These are phyloP conservation scores for Dactylellina haptotyla DNA, from an alignment of 2,329 filamentous ascomycete genomes.

Conservation along the genomic window DNA sequence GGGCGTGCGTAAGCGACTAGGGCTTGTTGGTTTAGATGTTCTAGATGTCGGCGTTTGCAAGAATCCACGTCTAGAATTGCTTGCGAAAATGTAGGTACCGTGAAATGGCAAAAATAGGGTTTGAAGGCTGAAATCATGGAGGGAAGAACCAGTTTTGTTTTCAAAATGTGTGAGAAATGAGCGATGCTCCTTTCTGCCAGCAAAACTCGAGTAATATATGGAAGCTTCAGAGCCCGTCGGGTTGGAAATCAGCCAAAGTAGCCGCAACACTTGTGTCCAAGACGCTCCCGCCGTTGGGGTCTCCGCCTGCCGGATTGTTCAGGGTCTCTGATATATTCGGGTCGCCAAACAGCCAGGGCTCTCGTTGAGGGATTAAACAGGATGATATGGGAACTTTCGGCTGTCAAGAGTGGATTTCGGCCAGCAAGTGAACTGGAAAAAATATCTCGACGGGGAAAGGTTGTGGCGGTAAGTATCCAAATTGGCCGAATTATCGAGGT, in stretches of 20 bases:
- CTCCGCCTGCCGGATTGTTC: neutral
- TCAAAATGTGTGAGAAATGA: no score
- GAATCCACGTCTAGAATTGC: neutral
- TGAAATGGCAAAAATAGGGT: no score
- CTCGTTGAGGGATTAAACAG: conserved; percentile 42
- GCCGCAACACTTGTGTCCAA: conserved; percentile 22
- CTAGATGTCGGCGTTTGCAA: conserved; percentile 4
- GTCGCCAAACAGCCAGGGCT: conserved; percentile 15
- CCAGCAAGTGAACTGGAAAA: conserved; percentile 30
- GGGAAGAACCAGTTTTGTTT: no score
- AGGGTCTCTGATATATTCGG: conserved; percentile 14
- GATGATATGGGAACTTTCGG: conserved; percentile 1
- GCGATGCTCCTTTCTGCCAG: no score
- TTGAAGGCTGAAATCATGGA: no score
- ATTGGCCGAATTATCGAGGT: neutral
- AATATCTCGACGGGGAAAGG: conserved; percentile 17
- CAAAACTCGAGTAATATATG: neutral
- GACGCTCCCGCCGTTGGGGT: conserved; percentile 2
- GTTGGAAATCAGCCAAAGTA: conserved; percentile 36
- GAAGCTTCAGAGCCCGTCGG: neutral
- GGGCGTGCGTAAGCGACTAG: conserved; percentile 25
- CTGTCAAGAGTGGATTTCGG: conserved; percentile 4
- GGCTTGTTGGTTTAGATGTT: conserved; percentile 6
- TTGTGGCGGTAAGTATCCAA: neutral
- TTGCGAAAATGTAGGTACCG: neutral